Evolutionary conservation across 108 stramenopile species (phyloP), one percentile per base, ranked within the genome.

Genomic region (Pseudonitzschia pungens): DNA sequence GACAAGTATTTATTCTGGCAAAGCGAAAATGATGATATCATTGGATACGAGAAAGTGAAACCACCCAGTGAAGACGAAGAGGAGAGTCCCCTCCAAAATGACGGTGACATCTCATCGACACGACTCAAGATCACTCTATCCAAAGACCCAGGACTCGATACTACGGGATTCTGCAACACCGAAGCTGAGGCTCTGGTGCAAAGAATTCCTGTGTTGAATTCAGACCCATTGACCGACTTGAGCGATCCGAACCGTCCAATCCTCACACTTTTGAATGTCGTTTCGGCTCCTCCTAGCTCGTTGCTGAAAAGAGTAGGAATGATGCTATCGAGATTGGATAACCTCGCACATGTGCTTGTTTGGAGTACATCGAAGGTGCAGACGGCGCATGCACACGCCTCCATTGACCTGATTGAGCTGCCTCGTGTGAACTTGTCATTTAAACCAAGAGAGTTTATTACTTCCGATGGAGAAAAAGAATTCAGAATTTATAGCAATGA

Each of bases 1-100:
- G 96, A 96, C 26, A 88, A 84, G 66, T 98, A 98, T 71, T 57
- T 90, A 24, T 98, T 98, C 75, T 99, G 99, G 99, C 98, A 98
- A 66, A 92, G 92, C 57, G 92, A 94, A 72, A 86, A 96, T 48
- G 96, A 97, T 73, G 80, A 92, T 63, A 84, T 97, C 18, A 84
- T 92, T 66, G 97, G 95, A 5, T 94, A 95, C 69, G 94, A 97
- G 65, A 87, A 84, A 32, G 50, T 50, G 4, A 72, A 33, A 27
- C 15, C 36, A 11, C 71, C 69, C n/a, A 75, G 78, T 0, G 87
- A 87, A 60, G 83, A 77, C 5, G 87, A 85, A 21, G 88, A 83
- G 12, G 81, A 79, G 8, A 80, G 82, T 41, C 81, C 78, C 21
- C 45, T 62, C 20, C 42, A 72, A 18, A 74, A 69, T 20, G 84